These are phyloP conservation scores for Fusarium sp. DNA, from an alignment of 2,329 filamentous ascomycete species.

Conservation along the genomic window DNA sequence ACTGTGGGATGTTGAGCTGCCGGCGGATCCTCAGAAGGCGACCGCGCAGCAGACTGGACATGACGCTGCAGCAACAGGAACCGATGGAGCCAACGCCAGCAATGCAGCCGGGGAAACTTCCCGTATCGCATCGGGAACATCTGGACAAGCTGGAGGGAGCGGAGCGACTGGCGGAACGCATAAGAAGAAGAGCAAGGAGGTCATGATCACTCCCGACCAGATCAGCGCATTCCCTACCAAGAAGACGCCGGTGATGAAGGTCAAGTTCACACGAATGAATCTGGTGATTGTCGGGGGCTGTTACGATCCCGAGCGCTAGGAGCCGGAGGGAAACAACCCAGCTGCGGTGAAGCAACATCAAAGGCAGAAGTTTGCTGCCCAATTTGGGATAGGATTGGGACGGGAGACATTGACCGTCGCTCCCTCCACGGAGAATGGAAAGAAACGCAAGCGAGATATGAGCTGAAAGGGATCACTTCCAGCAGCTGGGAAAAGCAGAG, in stretches of 20 bases:
- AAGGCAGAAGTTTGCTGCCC: slow-evolving; percentile 27
- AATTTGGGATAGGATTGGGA: slow-evolving; percentile 35
- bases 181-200: slow-evolving; percentile 90
- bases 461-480: not conserved
- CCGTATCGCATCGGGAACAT: slow-evolving; percentile 39
- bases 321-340: slow-evolving; percentile 24
- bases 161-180: slow-evolving; percentile 48
- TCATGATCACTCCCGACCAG: slow-evolving; percentile 90
- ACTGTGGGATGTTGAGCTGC: slow-evolving; percentile 88
- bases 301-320: slow-evolving; percentile 66
- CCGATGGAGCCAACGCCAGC: slow-evolving; percentile 53
- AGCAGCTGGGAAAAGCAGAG: not conserved
- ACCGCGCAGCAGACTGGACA: slow-evolving; percentile 58
- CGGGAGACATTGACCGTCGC: slow-evolving; percentile 4
- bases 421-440: not conserved
- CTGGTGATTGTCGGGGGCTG: slow-evolving; percentile 86
- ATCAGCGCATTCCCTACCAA: slow-evolving; percentile 96
- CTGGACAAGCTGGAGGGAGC: slow-evolving; percentile 44
- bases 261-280: slow-evolving; percentile 95
- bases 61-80: slow-evolving; percentile 56
- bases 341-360: slow-evolving; percentile 16
- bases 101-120: slow-evolving; percentile 46
- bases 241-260: slow-evolving; percentile 93
- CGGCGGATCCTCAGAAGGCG: slow-evolving; percentile 73
- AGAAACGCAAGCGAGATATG: not conserved